Base-by-base conservation (phyloP, 179 eudicot species). In the Heliamphora pulchella region DNA sequence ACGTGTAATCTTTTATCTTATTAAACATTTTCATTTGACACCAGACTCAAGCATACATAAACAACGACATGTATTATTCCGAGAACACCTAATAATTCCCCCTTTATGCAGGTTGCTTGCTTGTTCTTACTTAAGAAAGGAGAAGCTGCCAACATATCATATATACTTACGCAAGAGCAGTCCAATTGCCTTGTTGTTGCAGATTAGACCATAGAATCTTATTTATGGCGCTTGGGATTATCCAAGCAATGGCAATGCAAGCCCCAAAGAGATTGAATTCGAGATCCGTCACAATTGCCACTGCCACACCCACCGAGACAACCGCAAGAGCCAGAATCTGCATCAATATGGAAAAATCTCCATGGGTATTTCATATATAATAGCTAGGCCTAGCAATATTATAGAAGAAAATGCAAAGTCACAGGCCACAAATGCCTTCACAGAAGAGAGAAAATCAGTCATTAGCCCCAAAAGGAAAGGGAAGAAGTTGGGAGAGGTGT, bases 101-200 rank as follows among this genome's bases (percentile, higher is more conserved):
- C n/a, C n/a, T n/a, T n/a, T n/a, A n/a, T n/a, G n/a, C n/a, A n/a
- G n/a, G n/a, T n/a, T n/a, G n/a, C n/a, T 18, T 1, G 50, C 43
- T 4, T 7, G 1, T 43, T 5, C 44, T 68, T 50, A 2, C 13
- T 15, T 43, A 71, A 55, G 8, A 53, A 78, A 71, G 14, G 20
- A 0, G 46, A 41, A 44, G 51, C 39, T 51, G 2, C 47, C 59
- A 8, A 22, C 10, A 41, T 18, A 13, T 54, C n/a, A n/a, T n/a
- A n/a, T n/a, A n/a, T 50, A 81, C 94, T 89, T 89, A 94, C 98
- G 94, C 93, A 11, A 94, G 88, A 71, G 98, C 98, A 43, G 98
- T 94, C 98, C 98, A 94, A 74, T 93, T 93, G 81, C 89, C 87
- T 74, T 93, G 89, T 74, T 94, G 98, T 65, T 94, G 98, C 72